These are phyloP conservation scores for Rhizopogon hawkerae DNA, from an alignment of 1,284 basidiomycete genomes.

Conservation along the genomic window DNA sequence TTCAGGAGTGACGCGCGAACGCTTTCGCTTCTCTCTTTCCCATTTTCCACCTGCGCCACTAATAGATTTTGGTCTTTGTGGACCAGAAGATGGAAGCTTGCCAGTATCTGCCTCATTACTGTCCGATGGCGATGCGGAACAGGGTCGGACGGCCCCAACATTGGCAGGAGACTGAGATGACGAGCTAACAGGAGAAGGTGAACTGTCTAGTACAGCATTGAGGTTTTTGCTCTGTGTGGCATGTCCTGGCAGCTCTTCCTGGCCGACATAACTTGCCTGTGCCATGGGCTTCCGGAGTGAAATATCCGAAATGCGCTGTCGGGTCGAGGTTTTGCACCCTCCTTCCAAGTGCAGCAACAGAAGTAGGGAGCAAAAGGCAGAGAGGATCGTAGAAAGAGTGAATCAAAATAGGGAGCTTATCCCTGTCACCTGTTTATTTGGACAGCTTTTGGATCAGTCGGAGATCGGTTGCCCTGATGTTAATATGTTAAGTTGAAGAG, in stretches of 20 bases:
- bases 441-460: slow-evolving; percentile 5
- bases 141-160: slow-evolving; percentile 1
- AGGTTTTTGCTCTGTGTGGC: slow-evolving; percentile 1
- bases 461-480: slow-evolving; percentile 6
- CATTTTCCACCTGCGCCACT: slow-evolving; percentile 13
- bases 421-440: slow-evolving; percentile 6
- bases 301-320: neutral
- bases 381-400: neutral
- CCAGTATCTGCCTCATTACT: slow-evolving; percentile 12
- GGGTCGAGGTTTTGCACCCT: slow-evolving; percentile 1
- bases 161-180: slow-evolving; percentile 9
- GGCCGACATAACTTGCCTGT: slow-evolving; percentile 1
- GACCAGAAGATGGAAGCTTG: slow-evolving; percentile 19
- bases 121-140: slow-evolving; percentile 9
- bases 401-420: slow-evolving; percentile 5
- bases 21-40: slow-evolving; percentile 60
- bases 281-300: slow-evolving; percentile 1
- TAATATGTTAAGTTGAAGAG: neutral
- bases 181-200: slow-evolving; percentile 9
- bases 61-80: slow-evolving; percentile 20
- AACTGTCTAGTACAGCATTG: slow-evolving; percentile 1
- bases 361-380: slow-evolving; percentile 3
- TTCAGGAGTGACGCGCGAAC: slow-evolving; percentile 67
- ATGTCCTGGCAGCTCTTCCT: slow-evolving; percentile 1
- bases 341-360: neutral